Conservation (phyloP, 495 filamentous ascomycete species). For the Lineolata rhizophorae region DNA sequence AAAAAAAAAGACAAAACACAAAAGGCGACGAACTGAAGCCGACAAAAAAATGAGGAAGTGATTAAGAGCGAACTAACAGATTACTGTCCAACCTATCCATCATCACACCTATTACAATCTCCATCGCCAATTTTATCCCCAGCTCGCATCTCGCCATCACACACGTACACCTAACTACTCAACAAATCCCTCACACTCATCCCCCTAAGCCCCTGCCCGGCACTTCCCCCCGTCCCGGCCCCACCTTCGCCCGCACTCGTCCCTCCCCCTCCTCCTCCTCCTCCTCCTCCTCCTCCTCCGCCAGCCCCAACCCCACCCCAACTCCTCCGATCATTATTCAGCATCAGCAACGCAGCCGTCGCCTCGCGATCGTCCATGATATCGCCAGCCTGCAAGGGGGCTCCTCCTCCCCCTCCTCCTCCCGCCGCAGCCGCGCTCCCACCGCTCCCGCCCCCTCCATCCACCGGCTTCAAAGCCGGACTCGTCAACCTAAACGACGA, state of each 20-base stretch:
- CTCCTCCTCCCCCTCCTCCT: conserved; percentile 5
- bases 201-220: no score
- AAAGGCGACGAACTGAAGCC: no score
- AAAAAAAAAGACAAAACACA: no score
- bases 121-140: not conserved
- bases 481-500: not conserved
- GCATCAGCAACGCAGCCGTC: conserved; percentile 17
- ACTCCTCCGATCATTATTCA: conserved; percentile 17
- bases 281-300: conserved; percentile 2
- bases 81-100: not conserved
- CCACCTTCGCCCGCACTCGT: not conserved
- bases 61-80: no score
- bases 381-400: conserved; percentile 3
- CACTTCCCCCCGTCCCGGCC: no score
- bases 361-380: conserved; percentile 17
- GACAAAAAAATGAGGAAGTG: no score
- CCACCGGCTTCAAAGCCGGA: not conserved
- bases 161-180: conserved; percentile 3
- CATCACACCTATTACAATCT: not conserved
- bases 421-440: not conserved
- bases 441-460: not conserved
- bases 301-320: conserved; percentile 6
- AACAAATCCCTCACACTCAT: conserved; percentile 17
- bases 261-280: not conserved
- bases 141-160: not conserved